A percentile compares a stretch with the other conserved stretches of the same genome.
Conservation (phyloP, 148 eudicot genomes). For the Limonium bicolor region DNA sequence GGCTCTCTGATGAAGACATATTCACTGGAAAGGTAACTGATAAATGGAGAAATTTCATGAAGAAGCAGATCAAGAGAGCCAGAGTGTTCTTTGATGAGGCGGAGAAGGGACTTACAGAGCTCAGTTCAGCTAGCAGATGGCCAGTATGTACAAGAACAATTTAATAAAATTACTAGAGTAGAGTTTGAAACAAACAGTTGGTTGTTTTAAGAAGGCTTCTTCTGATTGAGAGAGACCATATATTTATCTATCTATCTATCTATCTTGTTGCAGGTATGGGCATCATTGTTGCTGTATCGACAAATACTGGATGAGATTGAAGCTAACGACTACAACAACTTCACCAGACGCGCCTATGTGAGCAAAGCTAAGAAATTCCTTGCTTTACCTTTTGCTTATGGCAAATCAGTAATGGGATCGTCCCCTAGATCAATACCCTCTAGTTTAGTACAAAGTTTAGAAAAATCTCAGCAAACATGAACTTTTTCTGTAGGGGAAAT, state of each 20-base stretch:
- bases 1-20: slow-evolving; percentile 87
- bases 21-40: slow-evolving; percentile 84
- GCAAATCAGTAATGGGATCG: slow-evolving; percentile 47
- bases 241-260: no score
- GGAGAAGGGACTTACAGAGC: slow-evolving; percentile 78
- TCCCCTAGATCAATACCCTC: slow-evolving; percentile 28
- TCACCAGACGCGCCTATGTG: slow-evolving; percentile 84
- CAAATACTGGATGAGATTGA: slow-evolving; percentile 90
- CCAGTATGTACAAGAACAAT: slow-evolving; percentile 42
- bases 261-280: slow-evolving; percentile 65
- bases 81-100: slow-evolving; percentile 89
- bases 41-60: slow-evolving; percentile 96
- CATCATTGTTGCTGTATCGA: slow-evolving; percentile 70
- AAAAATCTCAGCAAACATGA: background rate
- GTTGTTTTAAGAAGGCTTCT: no score
- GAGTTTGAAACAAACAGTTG: background rate
- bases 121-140: slow-evolving; percentile 90
- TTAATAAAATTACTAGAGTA: background rate
- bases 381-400: slow-evolving; percentile 69
- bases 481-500: no score
- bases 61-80: slow-evolving; percentile 83
- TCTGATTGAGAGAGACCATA: no score
- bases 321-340: slow-evolving; percentile 91
- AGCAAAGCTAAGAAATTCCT: slow-evolving; percentile 76
- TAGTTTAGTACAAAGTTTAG: slow-evolving; percentile 28